Evolutionary conservation across 306 rosid genomes (phyloP).

Genomic region (Sphenostylis stenocarpa): DNA sequence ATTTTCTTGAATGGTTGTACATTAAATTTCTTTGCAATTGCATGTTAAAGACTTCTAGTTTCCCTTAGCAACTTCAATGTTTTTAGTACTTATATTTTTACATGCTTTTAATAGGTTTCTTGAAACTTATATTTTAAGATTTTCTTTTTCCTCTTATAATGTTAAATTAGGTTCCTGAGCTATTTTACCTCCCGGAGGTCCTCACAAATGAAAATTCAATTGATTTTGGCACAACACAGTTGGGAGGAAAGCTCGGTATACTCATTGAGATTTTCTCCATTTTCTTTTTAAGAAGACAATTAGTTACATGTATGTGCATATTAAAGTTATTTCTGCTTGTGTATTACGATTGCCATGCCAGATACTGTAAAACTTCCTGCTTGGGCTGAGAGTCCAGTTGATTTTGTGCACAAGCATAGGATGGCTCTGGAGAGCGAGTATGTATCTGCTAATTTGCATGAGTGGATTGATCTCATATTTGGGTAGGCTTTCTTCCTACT

Average conservation of each 20-base stretch:
- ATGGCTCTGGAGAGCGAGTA: slow-evolving; percentile 97
- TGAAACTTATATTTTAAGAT: slow-evolving; percentile 21
- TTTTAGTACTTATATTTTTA: not conserved
- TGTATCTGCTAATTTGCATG: slow-evolving; percentile 91
- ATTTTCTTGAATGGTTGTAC: no score
- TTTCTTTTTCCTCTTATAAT: not conserved
- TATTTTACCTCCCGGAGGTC: slow-evolving; percentile 94
- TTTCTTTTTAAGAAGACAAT: slow-evolving; percentile 15
- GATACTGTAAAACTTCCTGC: slow-evolving; percentile 87
- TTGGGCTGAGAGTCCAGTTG: slow-evolving; percentile 92
- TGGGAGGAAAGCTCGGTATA: slow-evolving; percentile 90
- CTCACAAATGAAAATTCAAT: slow-evolving; percentile 88
- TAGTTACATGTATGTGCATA: slow-evolving; percentile 20
- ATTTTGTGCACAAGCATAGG: slow-evolving; percentile 94
- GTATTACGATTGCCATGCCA: slow-evolving; percentile 37
- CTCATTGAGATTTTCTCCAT: slow-evolving; percentile 33
- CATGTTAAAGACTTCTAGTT: no score
- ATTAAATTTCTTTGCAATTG: no score
- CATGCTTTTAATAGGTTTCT: slow-evolving; percentile 26
- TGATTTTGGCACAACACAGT: slow-evolving; percentile 94
- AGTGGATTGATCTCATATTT: slow-evolving; percentile 97
- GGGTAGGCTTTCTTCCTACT: slow-evolving; percentile 57
- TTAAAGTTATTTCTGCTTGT: slow-evolving; percentile 34
- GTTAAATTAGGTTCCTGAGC: slow-evolving; percentile 83
- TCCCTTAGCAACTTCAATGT: not conserved